Evolutionary conservation across 768 basidiomycete genomes (phyloP), one percentile per base, ranked within the genome.

Genomic region (Pleurotus sapidus): DNA sequence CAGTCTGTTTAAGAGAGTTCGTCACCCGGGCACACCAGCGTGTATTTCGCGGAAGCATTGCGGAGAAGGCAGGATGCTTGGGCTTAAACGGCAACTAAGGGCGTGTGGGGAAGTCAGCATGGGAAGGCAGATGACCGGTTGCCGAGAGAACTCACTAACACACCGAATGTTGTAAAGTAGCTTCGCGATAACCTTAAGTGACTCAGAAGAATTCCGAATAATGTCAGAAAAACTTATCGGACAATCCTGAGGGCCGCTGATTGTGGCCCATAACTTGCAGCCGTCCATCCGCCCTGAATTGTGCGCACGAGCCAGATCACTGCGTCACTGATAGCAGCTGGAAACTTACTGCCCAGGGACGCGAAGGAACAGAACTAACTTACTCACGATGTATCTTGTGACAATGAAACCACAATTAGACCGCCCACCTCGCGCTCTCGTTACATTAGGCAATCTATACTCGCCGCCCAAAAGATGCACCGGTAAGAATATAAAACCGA

Each of bases 111-210:
- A 20, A 18, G 24, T 15, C 17, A 23, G 14, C 20, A 54, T 39
- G 51, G 51, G 18, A 54, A 50, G 38, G 24, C 51, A 54, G 39
- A 54, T 54, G 51, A 54, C 51, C 51, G 51, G 51, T 18, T 40
- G 51, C 51, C 51, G 51, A 54, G 51, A 54, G 51, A 54, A 54
- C 51, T 54, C 51, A 42, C 51, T 11, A 39, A 54, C 18, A 54
- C n/a, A 14, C 38, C 42, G 39, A 54, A 39, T 37, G 51, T 39
- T 12, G 37, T 24, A 43, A 18, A 4, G 9, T 54, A 39, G 39
- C 34, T 20, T 42, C 23, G 38, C 14, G 39, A 38, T 54, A 54
- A 54, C 34, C 25, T 17, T 54, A 20, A 38, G 8, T 15, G 39
- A 54, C 30, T 8, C 9, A 34, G 30, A 11, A 11, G 30, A 34